Conservation (phyloP, 1,284 basidiomycete genomes). For the Mrakiaceae sp. region DNA sequence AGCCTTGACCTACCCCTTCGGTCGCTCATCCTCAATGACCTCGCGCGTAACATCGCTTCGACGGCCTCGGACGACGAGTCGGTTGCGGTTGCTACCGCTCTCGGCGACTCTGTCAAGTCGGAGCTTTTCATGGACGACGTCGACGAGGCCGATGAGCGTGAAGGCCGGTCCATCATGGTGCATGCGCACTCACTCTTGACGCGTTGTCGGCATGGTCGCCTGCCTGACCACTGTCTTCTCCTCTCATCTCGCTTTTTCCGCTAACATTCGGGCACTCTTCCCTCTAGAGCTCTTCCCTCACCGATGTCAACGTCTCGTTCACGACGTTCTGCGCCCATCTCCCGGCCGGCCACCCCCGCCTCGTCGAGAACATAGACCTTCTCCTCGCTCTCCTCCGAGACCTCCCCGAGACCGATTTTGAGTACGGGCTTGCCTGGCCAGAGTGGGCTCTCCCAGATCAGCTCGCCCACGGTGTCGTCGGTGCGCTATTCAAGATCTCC, state of each 20-base stretch:
- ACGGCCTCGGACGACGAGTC: neutral
- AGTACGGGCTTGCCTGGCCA: slow-evolving; percentile 64
- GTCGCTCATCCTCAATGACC: slow-evolving; percentile 64
- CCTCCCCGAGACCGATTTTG: slow-evolving; percentile 61
- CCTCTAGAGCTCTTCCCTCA: neutral
- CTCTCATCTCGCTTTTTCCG: neutral
- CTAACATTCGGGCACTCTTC: neutral
- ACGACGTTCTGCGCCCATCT: slow-evolving; percentile 19
- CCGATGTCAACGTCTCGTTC: slow-evolving; percentile 23
- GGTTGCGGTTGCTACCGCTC: slow-evolving; percentile 33
- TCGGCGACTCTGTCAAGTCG: slow-evolving; percentile 48
- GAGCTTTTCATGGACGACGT: slow-evolving; percentile 27
- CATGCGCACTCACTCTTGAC: slow-evolving; percentile 18
- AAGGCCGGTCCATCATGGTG: slow-evolving; percentile 48
- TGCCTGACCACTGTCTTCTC: neutral
- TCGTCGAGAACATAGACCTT: slow-evolving; percentile 9
- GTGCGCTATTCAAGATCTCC: slow-evolving; percentile 58
- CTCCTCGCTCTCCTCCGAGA: slow-evolving; percentile 44
- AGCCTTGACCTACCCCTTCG: slow-evolving; percentile 54
- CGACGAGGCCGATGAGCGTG: slow-evolving; percentile 25
- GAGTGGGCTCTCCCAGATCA: slow-evolving; percentile 75
- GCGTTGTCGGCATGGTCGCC: neutral
- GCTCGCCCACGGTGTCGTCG: slow-evolving; percentile 60
- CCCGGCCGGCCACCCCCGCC: slow-evolving; percentile 1
- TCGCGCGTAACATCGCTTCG: slow-evolving; percentile 51